Conservation (phyloP, 202 grass and related monocot genomes). For the Setaria viridis region DNA sequence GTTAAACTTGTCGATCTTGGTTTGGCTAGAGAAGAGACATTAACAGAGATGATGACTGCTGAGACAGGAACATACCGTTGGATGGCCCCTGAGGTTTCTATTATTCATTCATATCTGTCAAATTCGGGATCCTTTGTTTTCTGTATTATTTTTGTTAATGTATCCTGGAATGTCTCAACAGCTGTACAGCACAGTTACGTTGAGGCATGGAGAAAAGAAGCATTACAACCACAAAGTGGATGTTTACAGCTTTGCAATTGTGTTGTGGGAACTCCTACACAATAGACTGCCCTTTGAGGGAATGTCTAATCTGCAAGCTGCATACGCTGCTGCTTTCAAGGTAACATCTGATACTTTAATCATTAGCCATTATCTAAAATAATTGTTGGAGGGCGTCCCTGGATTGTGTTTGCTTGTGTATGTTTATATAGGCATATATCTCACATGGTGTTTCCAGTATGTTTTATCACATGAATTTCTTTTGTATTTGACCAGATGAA, state of each 20-base stretch:
- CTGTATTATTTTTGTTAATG: constrained; percentile 25
- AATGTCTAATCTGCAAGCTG: constrained; percentile 99
- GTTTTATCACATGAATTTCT: not conserved
- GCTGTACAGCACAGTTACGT: constrained; percentile 98
- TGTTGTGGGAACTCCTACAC: constrained; percentile 96
- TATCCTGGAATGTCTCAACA: constrained; percentile 55
- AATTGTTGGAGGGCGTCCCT: constrained; percentile 5
- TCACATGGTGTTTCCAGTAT: constrained; percentile 3
- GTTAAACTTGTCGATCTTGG: constrained; percentile 98
- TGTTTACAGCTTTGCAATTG: constrained; percentile 98
- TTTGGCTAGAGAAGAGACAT: constrained; percentile 97
- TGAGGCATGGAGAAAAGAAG: constrained; percentile 99
- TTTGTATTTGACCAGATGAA: constrained; percentile 25
- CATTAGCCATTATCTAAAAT: not conserved
- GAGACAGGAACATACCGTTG: constrained; percentile 99
- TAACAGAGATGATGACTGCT: constrained; percentile 99
- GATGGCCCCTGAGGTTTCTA: constrained; percentile 97
- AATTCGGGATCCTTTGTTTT: constrained; percentile 28
- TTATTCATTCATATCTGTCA: constrained; percentile 25
- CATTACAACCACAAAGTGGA: constrained; percentile 99
- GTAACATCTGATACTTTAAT: constrained; percentile 47
- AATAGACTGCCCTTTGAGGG: constrained; percentile 95
- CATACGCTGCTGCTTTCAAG: constrained; percentile 99
- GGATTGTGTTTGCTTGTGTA: not conserved
- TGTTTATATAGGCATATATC: constrained; percentile 9